Conservation (phyloP, 768 basidiomycete genomes). For the Exsudoporus frostii region DNA sequence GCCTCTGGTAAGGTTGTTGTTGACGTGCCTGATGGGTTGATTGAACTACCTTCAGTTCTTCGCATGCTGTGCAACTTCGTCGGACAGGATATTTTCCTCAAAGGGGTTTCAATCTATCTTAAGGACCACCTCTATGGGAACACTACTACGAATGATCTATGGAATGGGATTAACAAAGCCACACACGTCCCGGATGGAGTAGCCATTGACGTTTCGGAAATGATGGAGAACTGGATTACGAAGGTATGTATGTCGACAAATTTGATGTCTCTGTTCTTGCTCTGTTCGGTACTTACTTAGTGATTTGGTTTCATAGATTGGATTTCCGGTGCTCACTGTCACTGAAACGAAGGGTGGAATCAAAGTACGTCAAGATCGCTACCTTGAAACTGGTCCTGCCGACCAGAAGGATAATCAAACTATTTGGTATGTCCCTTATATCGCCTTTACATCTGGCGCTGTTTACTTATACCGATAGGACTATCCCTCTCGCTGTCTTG, state of each 20-base stretch:
- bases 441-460: background rate
- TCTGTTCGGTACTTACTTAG: background rate
- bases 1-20: constrained; percentile 53
- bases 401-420: constrained; percentile 84
- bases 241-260: constrained; percentile 46
- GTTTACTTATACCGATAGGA: constrained; percentile 42
- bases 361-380: constrained; percentile 83
- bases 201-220: constrained; percentile 60
- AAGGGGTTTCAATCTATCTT: constrained; percentile 88
- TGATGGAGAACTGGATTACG: constrained; percentile 92
- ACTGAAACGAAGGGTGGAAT: constrained; percentile 73
- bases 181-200: constrained; percentile 41
- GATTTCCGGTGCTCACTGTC: constrained; percentile 89
- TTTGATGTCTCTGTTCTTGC: background rate
- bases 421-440: constrained; percentile 55
- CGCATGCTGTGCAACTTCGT: constrained; percentile 90
- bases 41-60: constrained; percentile 52
- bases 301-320: constrained; percentile 41
- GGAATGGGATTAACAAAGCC: constrained; percentile 78
- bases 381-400: constrained; percentile 80
- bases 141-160: constrained; percentile 81
- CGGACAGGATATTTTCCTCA: constrained; percentile 84
- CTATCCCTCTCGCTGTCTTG: constrained; percentile 74
- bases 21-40: background rate
- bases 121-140: constrained; percentile 85